phyloP scores from a whole-genome alignment of 129 eudicot genomes.

The Arctium lappa region DNA sequence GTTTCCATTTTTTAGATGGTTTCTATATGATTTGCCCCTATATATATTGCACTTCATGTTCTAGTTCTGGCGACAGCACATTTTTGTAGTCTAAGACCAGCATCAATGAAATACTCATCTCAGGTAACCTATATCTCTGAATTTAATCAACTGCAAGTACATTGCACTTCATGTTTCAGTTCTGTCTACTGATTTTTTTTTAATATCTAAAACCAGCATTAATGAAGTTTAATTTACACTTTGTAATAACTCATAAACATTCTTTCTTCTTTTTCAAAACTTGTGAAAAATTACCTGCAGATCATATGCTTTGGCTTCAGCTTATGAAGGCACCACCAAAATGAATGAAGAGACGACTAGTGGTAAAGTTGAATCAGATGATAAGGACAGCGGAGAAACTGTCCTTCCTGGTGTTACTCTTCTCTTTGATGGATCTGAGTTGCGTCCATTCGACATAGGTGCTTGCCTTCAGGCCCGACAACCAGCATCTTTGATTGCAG shows the following conservation, averaged over 20 bases:
- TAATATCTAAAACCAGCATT: not conserved
- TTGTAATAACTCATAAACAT: not conserved
- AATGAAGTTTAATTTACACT: too few relatives aligned
- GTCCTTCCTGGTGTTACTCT: constrained; percentile 88
- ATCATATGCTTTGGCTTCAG: constrained; percentile 74
- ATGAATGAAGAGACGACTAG: constrained; percentile 57
- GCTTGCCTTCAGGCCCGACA: constrained; percentile 98
- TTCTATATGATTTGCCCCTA: too few relatives aligned
- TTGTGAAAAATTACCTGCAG: constrained; percentile 31
- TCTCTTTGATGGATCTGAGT: constrained; percentile 82
- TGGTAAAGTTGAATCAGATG: constrained; percentile 57
- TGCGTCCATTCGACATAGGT: constrained; percentile 92
- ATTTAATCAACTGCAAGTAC: too few relatives aligned
- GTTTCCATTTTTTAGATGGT: too few relatives aligned
- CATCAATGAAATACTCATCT: not conserved
- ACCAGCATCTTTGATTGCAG: constrained; percentile 84
- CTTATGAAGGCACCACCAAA: constrained; percentile 58
- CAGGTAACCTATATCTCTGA: too few relatives aligned
- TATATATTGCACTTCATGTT: not conserved
- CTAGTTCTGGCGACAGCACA: not conserved
- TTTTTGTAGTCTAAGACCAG: not conserved
- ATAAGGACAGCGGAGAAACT: constrained; percentile 72
- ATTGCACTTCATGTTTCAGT: not conserved
- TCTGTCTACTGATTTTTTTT: not conserved
- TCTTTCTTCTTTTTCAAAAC: not conserved